Base-by-base conservation (phyloP, 2,329 filamentous ascomycete genomes). In the Penicillium sp. region DNA sequence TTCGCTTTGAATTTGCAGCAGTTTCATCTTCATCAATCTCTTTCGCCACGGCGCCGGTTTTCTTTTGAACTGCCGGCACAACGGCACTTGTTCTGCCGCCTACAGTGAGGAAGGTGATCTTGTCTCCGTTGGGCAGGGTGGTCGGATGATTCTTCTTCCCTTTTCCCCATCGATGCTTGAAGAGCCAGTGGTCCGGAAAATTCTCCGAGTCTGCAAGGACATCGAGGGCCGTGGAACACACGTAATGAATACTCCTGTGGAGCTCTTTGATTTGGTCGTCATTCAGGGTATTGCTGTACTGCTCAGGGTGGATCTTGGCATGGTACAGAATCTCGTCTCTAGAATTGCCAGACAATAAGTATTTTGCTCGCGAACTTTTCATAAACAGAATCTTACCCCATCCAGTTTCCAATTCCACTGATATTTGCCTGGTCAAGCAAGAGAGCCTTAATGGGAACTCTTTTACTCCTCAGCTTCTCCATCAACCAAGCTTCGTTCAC, bases 401-500 rank as follows among this genome's bases (percentile, higher is more conserved):
- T 94, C 94, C 94, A 99, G 72, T 98, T 98, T 0, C 95, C 95
- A 63, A 99, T 91, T 7, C 95, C 95, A 69, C 90, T 95, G 62
- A 98, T 90, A 73, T 90, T 90, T 17, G 87, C 84, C 76, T 99
- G 95, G 72, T 98, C 91, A 3, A 98, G 82, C 12, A 99, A 80
- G 20, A 97, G 81, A 0, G 92, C 91, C 74, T 98, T 98, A 64
- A 98, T 85, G 0, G 94, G 93, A 0, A 97, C 90, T 68, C 86
- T 91, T 56, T 94, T 92, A 58, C 83, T 86, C 52, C 78, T 81
- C 79, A 97, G 82, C 74, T 91, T 90, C 57, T 82, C 76, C n/a
- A 75, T 78, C 17, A 99, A 76, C 83, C 91, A 98, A 0, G 86
- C 84, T 56, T 89, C 84, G 0, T 91, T 96, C 63, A 98, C 85